Evolutionary conservation across 208 protist species (phyloP).

Genomic region (Kentomonas sorsogonicus): DNA sequence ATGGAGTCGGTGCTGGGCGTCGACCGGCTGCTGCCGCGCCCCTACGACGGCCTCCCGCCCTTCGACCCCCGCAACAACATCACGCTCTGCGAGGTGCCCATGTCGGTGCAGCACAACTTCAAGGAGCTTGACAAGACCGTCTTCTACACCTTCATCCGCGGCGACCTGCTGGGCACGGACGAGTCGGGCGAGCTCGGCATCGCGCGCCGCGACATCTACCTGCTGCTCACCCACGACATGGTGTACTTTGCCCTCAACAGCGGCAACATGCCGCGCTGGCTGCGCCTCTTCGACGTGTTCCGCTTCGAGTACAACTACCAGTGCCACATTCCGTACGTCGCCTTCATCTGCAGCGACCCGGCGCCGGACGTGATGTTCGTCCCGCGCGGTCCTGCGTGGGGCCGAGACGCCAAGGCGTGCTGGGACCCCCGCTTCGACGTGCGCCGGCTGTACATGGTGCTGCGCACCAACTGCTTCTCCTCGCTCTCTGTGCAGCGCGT

Average conservation of each 20-base stretch:
- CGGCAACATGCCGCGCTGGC: slow-evolving; percentile 31
- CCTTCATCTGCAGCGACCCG: slow-evolving; percentile 22
- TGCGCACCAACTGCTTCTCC: slow-evolving; percentile 24
- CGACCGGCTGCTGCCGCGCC: slow-evolving; percentile 48
- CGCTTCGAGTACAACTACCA: slow-evolving; percentile 22
- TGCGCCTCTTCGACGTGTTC: slow-evolving; percentile 13
- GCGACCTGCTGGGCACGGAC: slow-evolving; percentile 42
- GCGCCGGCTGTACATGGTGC: slow-evolving; percentile 10
- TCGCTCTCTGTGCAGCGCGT: slow-evolving; percentile 27
- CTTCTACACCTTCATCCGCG: slow-evolving; percentile 50
- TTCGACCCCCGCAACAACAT: slow-evolving; percentile 73
- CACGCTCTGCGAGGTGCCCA: slow-evolving; percentile 54
- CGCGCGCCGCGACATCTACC: slow-evolving; percentile 8
- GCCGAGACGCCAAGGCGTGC: slow-evolving; percentile 6
- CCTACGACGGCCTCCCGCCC: slow-evolving; percentile 60
- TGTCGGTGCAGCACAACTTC: slow-evolving; percentile 68
- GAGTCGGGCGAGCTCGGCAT: slow-evolving; percentile 14
- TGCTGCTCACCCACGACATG: slow-evolving; percentile 44
- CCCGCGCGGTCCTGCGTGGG: slow-evolving; percentile 17
- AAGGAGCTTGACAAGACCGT: slow-evolving; percentile 50
- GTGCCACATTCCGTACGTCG: slow-evolving; percentile 22
- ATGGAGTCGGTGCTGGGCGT: slow-evolving; percentile 64
- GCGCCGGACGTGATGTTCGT: slow-evolving; percentile 32
- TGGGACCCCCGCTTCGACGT: slow-evolving; percentile 15
- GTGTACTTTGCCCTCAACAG: slow-evolving; percentile 28